Percentiles rank a stretch among this genome's conserved stretches.
phyloP scores from a whole-genome alignment of 1,284 basidiomycete genomes.

The Calocybe gambosa region DNA sequence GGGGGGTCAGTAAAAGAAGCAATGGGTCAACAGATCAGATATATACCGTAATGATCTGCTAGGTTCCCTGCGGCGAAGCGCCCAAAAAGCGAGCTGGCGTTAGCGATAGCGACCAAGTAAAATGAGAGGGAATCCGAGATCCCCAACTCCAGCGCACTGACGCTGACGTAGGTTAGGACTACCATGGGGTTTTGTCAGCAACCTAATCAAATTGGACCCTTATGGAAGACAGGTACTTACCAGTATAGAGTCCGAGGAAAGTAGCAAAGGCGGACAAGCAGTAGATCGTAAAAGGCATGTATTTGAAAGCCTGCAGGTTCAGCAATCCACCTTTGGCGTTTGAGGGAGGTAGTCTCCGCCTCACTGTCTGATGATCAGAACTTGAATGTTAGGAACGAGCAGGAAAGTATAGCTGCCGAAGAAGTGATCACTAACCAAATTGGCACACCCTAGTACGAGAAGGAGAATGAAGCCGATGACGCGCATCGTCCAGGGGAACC shows the following conservation, averaged over 20 bases:
- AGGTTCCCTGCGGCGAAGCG: constrained; percentile 33
- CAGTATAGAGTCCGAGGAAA: constrained; percentile 56
- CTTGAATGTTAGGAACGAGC: background rate
- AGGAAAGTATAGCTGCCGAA: background rate
- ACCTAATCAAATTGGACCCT: background rate
- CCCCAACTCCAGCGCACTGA: constrained; percentile 32
- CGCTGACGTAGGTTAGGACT: constrained; percentile 41
- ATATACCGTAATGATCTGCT: constrained; percentile 35
- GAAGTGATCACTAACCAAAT: constrained; percentile 27
- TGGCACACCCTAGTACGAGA: constrained; percentile 34
- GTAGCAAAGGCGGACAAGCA: constrained; percentile 34
- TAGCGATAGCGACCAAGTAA: constrained; percentile 44
- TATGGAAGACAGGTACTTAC: constrained; percentile 23
- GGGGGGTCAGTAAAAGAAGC: background rate
- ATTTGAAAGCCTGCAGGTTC: constrained; percentile 40
- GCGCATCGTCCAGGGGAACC: constrained; percentile 59
- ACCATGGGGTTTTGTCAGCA: background rate
- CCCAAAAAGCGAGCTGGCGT: constrained; percentile 38
- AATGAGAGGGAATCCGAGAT: constrained; percentile 36
- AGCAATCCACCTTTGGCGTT: constrained; percentile 40
- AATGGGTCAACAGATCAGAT: background rate
- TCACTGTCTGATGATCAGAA: constrained; percentile 29
- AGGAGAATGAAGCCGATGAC: constrained; percentile 50
- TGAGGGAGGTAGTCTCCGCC: constrained; percentile 42
- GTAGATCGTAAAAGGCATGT: constrained; percentile 34